Conservation (phyloP, 2,329 filamentous ascomycete species). For the Podosphaera fusca region DNA sequence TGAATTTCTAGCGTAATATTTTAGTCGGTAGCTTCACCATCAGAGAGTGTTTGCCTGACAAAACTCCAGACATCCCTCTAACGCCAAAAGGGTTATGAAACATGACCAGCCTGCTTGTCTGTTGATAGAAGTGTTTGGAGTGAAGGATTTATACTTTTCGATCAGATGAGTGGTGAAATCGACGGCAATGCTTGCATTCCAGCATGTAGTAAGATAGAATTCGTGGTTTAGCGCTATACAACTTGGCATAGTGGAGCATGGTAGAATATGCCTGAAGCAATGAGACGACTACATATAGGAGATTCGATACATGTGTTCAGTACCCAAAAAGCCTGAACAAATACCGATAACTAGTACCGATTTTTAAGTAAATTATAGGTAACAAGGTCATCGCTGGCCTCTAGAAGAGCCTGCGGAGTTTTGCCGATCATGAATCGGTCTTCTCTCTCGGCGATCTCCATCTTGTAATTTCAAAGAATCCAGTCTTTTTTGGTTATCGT, state of each 20-base stretch:
- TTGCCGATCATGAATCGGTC: conserved; percentile 35
- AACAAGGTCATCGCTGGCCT: conserved; percentile 17
- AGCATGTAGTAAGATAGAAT: background rate
- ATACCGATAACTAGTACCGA: conserved; percentile 3
- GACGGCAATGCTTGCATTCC: background rate
- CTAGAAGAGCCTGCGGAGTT: conserved; percentile 27
- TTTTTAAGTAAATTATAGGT: conserved; percentile 11
- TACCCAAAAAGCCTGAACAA: background rate
- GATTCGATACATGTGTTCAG: background rate
- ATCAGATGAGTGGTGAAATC: background rate
- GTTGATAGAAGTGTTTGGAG: conserved; percentile 1
- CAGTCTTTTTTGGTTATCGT: conserved; percentile 68
- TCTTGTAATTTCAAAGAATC: conserved; percentile 83
- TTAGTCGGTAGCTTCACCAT: background rate
- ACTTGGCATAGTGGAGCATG: background rate
- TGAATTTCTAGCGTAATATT: background rate
- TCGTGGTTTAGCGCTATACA: background rate
- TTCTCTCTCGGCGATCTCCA: conserved; percentile 35
- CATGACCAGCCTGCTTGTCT: conserved; percentile 13
- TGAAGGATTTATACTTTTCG: background rate
- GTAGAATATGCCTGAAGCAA: background rate
- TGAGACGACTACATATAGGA: background rate
- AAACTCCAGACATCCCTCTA: conserved; percentile 5
- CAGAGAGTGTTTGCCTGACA: background rate
- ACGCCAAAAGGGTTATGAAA: conserved; percentile 5